Evolutionary conservation across 306 rosid genomes (phyloP).

Genomic region (Ammopiptanthus mongolicus): DNA sequence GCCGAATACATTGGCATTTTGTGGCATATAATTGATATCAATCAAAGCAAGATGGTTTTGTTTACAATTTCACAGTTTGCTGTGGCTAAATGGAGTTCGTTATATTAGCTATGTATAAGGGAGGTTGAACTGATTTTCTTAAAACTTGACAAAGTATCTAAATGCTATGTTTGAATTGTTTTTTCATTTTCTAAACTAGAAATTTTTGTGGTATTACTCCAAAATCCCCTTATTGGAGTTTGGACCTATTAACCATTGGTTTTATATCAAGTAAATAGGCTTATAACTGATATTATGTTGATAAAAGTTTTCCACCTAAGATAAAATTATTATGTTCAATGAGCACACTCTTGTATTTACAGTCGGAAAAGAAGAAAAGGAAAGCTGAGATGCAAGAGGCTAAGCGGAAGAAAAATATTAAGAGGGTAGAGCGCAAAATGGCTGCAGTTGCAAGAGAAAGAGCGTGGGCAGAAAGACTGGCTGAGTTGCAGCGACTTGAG

Average conservation of each 20-base stretch:
- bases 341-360: slow-evolving; percentile 24
- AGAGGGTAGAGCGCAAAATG: slow-evolving; percentile 86
- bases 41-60: background rate
- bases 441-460: slow-evolving; percentile 94
- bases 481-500: slow-evolving; percentile 63
- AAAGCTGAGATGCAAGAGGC: slow-evolving; percentile 82
- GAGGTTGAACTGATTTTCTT: slow-evolving; percentile 12
- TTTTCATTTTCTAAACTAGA: background rate
- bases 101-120: background rate
- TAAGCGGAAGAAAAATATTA: slow-evolving; percentile 57
- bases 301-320: background rate
- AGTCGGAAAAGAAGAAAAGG: slow-evolving; percentile 73
- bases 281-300: background rate
- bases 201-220: background rate
- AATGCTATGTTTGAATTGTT: background rate
- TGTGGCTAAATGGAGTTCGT: background rate
- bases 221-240: background rate
- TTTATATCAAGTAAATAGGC: background rate
- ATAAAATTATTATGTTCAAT: slow-evolving; percentile 11
- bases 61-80: background rate
- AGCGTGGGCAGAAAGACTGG: slow-evolving; percentile 64
- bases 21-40: slow-evolving; percentile 1
- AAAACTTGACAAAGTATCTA: background rate
- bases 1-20: background rate
- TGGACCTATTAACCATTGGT: background rate